These are phyloP conservation scores for Phytophthora megakarya DNA, from an alignment of 352 stramenopile genomes.

Conservation along the genomic window DNA sequence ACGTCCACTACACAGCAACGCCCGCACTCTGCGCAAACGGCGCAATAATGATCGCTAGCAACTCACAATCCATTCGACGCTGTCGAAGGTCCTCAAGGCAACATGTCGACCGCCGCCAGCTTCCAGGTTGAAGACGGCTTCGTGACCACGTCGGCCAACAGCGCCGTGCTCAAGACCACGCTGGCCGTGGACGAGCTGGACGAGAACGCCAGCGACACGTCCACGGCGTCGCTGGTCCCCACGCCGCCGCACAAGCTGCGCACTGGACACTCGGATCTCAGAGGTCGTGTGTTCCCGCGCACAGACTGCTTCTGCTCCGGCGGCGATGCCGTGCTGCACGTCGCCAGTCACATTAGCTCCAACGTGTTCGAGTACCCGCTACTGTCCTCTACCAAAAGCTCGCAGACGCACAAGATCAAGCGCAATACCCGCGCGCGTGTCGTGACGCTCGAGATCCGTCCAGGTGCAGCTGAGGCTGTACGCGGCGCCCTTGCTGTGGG, in stretches of 20 bases:
- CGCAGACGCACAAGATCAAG: constrained; percentile 15
- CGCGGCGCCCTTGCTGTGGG: constrained; percentile 65
- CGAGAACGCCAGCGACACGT: constrained; percentile 35
- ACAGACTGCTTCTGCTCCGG: constrained; percentile 61
- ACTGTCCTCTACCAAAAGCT: constrained; percentile 27
- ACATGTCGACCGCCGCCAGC: constrained; percentile 30
- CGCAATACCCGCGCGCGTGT: constrained; percentile 48
- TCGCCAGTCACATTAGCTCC: constrained; percentile 60
- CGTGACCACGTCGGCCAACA: constrained; percentile 8
- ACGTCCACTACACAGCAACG: constrained; percentile 10
- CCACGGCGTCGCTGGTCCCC: constrained; percentile 30
- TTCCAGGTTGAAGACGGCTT: constrained; percentile 43
- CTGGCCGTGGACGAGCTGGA: constrained; percentile 31
- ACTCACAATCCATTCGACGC: constrained; percentile 17
- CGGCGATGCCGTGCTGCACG: constrained; percentile 55
- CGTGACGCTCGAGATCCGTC: constrained; percentile 65
- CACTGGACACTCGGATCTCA: constrained; percentile 27
- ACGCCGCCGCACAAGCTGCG: constrained; percentile 21
- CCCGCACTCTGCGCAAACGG: constrained; percentile 4
- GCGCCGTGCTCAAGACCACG: constrained; percentile 5
- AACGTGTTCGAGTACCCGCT: constrained; percentile 74
- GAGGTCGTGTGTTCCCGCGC: constrained; percentile 42
- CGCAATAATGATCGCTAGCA: constrained; percentile 2
- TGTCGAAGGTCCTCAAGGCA: constrained; percentile 1
- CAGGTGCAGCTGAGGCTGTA: constrained; percentile 58